phyloP scores from a whole-genome alignment of 2,329 filamentous ascomycete species.

The Penicillium sp. region DNA sequence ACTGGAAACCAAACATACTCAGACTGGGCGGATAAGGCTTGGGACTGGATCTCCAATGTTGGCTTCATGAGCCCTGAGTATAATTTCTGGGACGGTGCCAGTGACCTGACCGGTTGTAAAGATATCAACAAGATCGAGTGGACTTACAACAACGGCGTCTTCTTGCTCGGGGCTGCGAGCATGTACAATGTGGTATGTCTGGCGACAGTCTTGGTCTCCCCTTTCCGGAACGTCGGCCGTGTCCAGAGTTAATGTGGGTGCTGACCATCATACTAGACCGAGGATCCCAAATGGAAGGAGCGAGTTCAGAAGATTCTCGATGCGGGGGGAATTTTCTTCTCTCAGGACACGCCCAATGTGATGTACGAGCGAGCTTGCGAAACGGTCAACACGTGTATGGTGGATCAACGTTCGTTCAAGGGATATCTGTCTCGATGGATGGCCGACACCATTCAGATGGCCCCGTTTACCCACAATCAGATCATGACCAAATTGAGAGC shows the following conservation, averaged over 20 bases:
- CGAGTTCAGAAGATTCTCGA: slow-evolving; percentile 50
- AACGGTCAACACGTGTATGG: slow-evolving; percentile 48
- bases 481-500: slow-evolving; percentile 50
- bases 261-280: slow-evolving; percentile 25
- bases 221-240: too few relatives aligned
- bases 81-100: slow-evolving; percentile 52
- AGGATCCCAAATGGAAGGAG: slow-evolving; percentile 48
- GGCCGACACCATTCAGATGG: slow-evolving; percentile 52
- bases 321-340: slow-evolving; percentile 48
- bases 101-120: slow-evolving; percentile 47
- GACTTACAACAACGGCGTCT: slow-evolving; percentile 53
- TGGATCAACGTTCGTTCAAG: slow-evolving; percentile 62
- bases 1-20: slow-evolving; percentile 28
- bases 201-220: too few relatives aligned
- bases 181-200: slow-evolving; percentile 50
- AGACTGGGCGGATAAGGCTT: slow-evolving; percentile 63
- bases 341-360: slow-evolving; percentile 39
- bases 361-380: slow-evolving; percentile 59
- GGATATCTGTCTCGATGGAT: slow-evolving; percentile 58
- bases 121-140: slow-evolving; percentile 49
- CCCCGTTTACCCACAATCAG: slow-evolving; percentile 48
- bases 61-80: slow-evolving; percentile 48
- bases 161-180: slow-evolving; percentile 50
- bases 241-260: background rate
- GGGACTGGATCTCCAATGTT: slow-evolving; percentile 50